A percentile compares a stretch with the other conserved stretches of the same genome.
These are phyloP conservation scores for Abortiporus biennis DNA, from an alignment of 1,284 basidiomycete genomes.

Conservation along the genomic window DNA sequence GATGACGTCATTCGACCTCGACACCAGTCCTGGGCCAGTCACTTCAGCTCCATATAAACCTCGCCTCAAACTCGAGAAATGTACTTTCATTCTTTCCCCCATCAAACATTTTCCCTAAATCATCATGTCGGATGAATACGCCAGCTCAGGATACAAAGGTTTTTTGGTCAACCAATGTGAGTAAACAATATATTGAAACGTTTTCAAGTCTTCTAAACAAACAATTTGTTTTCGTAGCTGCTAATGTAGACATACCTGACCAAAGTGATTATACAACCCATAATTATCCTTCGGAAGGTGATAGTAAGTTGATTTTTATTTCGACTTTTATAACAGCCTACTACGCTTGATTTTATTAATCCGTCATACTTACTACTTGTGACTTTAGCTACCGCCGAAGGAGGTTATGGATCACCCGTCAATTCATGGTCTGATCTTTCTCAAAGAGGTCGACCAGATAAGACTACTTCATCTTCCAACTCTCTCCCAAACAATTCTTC, in stretches of 20 bases:
- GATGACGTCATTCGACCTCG: no score
- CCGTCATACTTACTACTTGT: no score
- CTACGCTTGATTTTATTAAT: not conserved
- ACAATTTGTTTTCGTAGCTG: not conserved
- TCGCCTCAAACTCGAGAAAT: no score
- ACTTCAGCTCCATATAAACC: no score
- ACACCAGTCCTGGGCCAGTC: no score
- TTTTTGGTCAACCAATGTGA: constrained; percentile 16
- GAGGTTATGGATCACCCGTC: constrained; percentile 23
- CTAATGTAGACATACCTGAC: not conserved
- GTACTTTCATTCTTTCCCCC: no score
- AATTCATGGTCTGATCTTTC: constrained; percentile 17
- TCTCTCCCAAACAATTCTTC: not conserved
- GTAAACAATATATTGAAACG: not conserved
- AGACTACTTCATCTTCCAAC: not conserved
- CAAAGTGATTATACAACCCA: constrained; percentile 16
- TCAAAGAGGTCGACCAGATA: constrained; percentile 14
- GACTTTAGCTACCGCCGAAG: constrained; percentile 27
- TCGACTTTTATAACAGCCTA: not conserved
- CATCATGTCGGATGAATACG: constrained; percentile 20
- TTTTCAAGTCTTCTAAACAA: not conserved
- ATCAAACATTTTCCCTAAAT: no score
- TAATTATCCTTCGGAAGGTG: constrained; percentile 25
- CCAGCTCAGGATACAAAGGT: constrained; percentile 16
- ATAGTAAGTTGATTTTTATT: constrained; percentile 18